phyloP scores from a whole-genome alignment of 2,329 filamentous ascomycete genomes.

The Parascedosporium putredinis region DNA sequence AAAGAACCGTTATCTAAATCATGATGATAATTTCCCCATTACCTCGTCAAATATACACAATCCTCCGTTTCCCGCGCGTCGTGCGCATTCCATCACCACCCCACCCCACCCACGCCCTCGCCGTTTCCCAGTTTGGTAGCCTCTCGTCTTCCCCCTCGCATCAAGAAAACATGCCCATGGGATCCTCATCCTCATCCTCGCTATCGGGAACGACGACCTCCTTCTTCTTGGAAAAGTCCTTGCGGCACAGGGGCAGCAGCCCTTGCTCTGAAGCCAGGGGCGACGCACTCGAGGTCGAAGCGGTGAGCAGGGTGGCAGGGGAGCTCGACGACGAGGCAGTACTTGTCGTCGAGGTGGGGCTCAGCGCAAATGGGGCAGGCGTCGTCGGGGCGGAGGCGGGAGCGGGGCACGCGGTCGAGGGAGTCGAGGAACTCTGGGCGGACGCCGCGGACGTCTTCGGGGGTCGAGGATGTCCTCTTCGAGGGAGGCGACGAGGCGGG shows the following conservation, averaged over 20 bases:
- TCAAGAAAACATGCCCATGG: conserved; percentile 34
- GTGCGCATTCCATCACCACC: too few relatives aligned
- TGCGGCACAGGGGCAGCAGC: conserved; percentile 55
- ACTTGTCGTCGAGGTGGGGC: conserved; percentile 49
- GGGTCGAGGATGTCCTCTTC: conserved; percentile 41
- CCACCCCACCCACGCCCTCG: neutral
- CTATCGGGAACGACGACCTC: conserved; percentile 32
- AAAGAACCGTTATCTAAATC: too few relatives aligned
- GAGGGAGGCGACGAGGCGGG: conserved; percentile 34
- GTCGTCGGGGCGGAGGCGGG: conserved; percentile 38
- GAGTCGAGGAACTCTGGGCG: conserved; percentile 48
- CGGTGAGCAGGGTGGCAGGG: conserved; percentile 48
- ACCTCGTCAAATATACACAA: too few relatives aligned
- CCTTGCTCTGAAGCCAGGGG: conserved; percentile 54
- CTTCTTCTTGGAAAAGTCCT: conserved; percentile 47
- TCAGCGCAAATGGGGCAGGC: conserved; percentile 55
- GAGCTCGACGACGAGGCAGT: conserved; percentile 53
- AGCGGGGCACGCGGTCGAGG: conserved; percentile 47
- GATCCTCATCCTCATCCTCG: conserved; percentile 43
- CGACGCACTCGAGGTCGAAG: conserved; percentile 59
- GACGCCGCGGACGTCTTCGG: conserved; percentile 43
- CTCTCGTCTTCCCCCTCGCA: conserved; percentile 10
- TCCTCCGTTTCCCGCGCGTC: too few relatives aligned
- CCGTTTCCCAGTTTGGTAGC: neutral
- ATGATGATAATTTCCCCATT: too few relatives aligned